Percentiles rank a stretch among this genome's conserved stretches.
phyloP scores from a whole-genome alignment of 208 protist genomes.

The Trichomonas vaginalis region DNA sequence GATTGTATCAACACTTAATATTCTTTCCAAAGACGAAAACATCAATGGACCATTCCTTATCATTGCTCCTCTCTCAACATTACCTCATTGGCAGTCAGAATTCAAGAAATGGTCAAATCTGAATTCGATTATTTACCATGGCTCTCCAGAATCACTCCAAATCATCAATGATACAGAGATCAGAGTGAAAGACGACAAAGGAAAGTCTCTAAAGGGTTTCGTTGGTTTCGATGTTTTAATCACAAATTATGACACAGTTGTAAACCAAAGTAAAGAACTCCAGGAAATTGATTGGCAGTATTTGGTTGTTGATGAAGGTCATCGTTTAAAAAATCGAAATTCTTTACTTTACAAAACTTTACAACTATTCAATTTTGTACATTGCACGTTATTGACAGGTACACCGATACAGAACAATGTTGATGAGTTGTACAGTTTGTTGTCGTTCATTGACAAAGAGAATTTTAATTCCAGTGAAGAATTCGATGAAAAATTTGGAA shows the following conservation, averaged over 20 bases:
- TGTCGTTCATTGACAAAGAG: constrained; percentile 61
- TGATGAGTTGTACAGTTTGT: constrained; percentile 53
- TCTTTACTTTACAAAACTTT: constrained; percentile 61
- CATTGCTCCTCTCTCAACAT: neutral
- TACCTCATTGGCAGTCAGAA: neutral
- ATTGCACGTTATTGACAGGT: constrained; percentile 39
- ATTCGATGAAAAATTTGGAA: constrained; percentile 57
- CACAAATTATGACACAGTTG: constrained; percentile 54
- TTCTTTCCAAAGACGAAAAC: neutral
- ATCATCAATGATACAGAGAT: constrained; percentile 20
- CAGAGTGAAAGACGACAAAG: neutral
- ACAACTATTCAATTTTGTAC: constrained; percentile 61
- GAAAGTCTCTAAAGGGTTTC: neutral
- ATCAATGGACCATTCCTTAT: constrained; percentile 25
- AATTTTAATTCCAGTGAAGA: constrained; percentile 43
- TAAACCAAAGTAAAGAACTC: neutral
- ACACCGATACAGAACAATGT: constrained; percentile 48
- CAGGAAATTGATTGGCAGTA: constrained; percentile 38
- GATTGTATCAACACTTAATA: neutral
- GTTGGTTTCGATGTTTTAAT: constrained; percentile 51
- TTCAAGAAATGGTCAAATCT: constrained; percentile 11
- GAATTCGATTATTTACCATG: neutral
- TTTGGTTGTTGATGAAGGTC: constrained; percentile 58
- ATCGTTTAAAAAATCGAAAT: constrained; percentile 36
- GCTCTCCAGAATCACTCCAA: neutral